phyloP scores from a whole-genome alignment of 805 yeast genomes.

The Candida insectalens region DNA sequence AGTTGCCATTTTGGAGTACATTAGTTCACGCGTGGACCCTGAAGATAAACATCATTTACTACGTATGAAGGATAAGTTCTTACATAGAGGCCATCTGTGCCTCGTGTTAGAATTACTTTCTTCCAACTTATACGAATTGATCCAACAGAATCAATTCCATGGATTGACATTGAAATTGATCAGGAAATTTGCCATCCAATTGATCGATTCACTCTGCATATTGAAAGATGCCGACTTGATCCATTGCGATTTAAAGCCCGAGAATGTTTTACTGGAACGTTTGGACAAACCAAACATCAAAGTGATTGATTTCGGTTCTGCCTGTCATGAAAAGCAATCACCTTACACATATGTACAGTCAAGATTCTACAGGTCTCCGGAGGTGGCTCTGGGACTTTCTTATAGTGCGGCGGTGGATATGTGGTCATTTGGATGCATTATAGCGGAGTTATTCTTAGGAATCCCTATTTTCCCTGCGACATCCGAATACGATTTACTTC shows the following conservation, averaged over 20 bases:
- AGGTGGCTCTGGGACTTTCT: constrained; percentile 83
- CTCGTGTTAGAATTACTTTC: constrained; percentile 85
- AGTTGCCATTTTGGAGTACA: constrained; percentile 72
- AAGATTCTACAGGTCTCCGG: constrained; percentile 90
- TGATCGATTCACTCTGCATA: constrained; percentile 70
- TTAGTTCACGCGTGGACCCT: constrained; percentile 66
- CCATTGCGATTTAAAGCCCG: constrained; percentile 97
- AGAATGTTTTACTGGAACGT: constrained; percentile 72
- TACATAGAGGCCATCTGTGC: constrained; percentile 89
- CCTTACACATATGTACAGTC: constrained; percentile 89
- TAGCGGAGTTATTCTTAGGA: constrained; percentile 60
- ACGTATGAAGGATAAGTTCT: constrained; percentile 74
- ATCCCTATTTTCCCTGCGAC: constrained; percentile 92
- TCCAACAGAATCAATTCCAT: constrained; percentile 88
- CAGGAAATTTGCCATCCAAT: constrained; percentile 66
- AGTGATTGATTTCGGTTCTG: constrained; percentile 92
- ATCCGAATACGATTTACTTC: constrained; percentile 84
- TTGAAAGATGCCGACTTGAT: constrained; percentile 77
- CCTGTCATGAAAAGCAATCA: constrained; percentile 86
- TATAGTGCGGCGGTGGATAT: constrained; percentile 88
- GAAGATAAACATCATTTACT: constrained; percentile 66
- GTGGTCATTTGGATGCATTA: constrained; percentile 57
- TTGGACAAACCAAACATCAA: constrained; percentile 82
- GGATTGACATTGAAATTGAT: constrained; percentile 79
- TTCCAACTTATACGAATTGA: constrained; percentile 79